A percentile compares a stretch with the other conserved stretches of the same genome.
Evolutionary conservation across 73 alveolate species (phyloP).

Genomic region (Paramecium bursaria): DNA sequence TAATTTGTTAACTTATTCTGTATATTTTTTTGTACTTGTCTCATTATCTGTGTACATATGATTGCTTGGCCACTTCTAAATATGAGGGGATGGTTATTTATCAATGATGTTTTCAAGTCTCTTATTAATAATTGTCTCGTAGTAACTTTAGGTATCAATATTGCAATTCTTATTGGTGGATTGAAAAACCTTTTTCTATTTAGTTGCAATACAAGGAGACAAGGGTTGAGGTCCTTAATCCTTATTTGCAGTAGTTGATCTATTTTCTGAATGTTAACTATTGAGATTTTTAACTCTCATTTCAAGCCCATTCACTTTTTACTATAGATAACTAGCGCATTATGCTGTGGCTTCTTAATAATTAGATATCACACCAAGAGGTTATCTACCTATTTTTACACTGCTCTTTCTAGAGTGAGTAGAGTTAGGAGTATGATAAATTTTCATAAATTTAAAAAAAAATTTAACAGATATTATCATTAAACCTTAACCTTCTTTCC

Average conservation of each 20-base stretch:
- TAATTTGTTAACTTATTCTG: not conserved
- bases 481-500: too few species aligned
- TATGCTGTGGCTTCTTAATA: slow-evolving; percentile 1
- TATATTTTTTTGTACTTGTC: not conserved
- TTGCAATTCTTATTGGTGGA: slow-evolving; percentile 28
- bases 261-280: slow-evolving; percentile 50
- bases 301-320: slow-evolving; percentile 41
- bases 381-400: slow-evolving; percentile 27
- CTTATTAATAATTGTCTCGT: slow-evolving; percentile 50
- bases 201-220: slow-evolving; percentile 24
- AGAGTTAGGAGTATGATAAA: slow-evolving; percentile 38
- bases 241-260: slow-evolving; percentile 44
- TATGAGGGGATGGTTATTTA: too few species aligned
- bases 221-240: not conserved
- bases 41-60: not conserved
- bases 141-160: slow-evolving; percentile 52
- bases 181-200: not conserved
- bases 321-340: slow-evolving; percentile 21
- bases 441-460: too few species aligned
- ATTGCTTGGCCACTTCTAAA: not conserved
- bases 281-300: slow-evolving; percentile 60
- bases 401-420: slow-evolving; percentile 48
- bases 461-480: too few species aligned
- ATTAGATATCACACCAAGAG: slow-evolving; percentile 34
- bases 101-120: slow-evolving; percentile 44